Base-by-base conservation (phyloP, 768 basidiomycete genomes). In the Xerocomus brunneocitrinus region DNA sequence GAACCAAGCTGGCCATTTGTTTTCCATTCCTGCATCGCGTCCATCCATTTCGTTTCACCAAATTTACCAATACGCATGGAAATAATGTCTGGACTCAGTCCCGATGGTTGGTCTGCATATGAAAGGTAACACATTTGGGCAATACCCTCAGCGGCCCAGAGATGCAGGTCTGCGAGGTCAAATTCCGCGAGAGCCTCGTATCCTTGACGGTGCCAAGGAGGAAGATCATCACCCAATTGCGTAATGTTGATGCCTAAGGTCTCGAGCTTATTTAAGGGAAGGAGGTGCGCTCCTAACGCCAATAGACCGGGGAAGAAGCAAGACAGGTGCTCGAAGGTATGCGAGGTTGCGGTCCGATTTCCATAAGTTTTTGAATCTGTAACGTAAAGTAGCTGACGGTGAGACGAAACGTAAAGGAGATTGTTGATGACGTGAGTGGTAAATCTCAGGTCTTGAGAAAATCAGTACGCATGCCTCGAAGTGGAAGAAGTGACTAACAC, bases 231-330 rank as follows among this genome's bases (percentile, higher is more conserved):
- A 7, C 58, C 61, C 8, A 83, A 72, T 22, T 71, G 62, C 12
- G 67, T 63, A 14, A 77, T 58, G 57, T 79, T 72, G 49, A 85
- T 75, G 9, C 78, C 80, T 14, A 79, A 58, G 0, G 71, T 63
- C 25, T 73, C 67, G 3, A 85, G 75, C 48, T 80, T 68, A 52
- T 83, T 75, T 47, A 85, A 70, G 25, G 80, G 80, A 46, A 89
- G 76, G 10, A 78, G 77, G 56, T 84, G 78, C 5, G 71, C 85
- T 25, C 89, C 88, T 3, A 91, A 74, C 5, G 88, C 86, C 46
- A 91, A 73, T 14, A 89, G 71, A 14, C 89, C 88, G 0, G 87
- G 87, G 45, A 88, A 75, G 72, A 89, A 91, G 67, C 88, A 89
- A 10, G 87, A 82, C 27, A 91, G 71, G 61, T 91, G 88, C 56